Conservation (phyloP, 768 basidiomycete genomes). For the Leccinellum rugosiceps region DNA sequence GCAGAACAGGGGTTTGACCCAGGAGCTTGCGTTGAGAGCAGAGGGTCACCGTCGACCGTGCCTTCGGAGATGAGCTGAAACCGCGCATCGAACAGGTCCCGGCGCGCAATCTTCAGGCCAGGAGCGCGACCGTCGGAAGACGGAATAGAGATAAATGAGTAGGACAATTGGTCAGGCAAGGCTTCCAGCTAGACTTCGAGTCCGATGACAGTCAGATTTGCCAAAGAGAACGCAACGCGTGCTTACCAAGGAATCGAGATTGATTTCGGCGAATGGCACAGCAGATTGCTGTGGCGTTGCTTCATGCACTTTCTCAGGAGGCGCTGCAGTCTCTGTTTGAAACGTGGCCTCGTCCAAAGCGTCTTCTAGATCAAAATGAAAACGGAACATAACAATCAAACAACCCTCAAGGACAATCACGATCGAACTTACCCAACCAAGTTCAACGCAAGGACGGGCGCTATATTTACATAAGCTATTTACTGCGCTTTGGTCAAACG, state of each 20-base stretch:
- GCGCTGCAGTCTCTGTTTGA: slow-evolving; percentile 1
- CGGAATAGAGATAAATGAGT: slow-evolving; percentile 65
- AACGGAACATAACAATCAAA: slow-evolving; percentile 33
- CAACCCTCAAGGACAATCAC: not conserved
- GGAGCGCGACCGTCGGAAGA: slow-evolving; percentile 30
- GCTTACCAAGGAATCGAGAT: slow-evolving; percentile 32
- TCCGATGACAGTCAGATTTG: slow-evolving; percentile 5
- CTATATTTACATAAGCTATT: not conserved
- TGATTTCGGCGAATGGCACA: slow-evolving; percentile 28
- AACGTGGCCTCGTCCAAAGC: slow-evolving; percentile 27
- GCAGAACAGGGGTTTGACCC: not conserved
- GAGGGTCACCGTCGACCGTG: not conserved
- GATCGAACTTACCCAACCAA: too few relatives aligned
- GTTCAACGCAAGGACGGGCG: too few relatives aligned
- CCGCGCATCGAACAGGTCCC: slow-evolving; percentile 94
- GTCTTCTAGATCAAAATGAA: slow-evolving; percentile 61
- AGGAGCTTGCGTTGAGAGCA: slow-evolving; percentile 9
- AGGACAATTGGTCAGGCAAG: slow-evolving; percentile 75
- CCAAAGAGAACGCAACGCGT: not conserved
- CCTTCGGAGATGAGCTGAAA: slow-evolving; percentile 81
- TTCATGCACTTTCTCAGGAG: not conserved
- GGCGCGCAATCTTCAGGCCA: slow-evolving; percentile 50
- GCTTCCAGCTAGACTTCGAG: slow-evolving; percentile 51
- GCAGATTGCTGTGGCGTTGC: not conserved
- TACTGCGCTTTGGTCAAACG: not conserved